phyloP scores from a whole-genome alignment of 2,329 filamentous ascomycete genomes.

The Colletotrichum liaoningense region DNA sequence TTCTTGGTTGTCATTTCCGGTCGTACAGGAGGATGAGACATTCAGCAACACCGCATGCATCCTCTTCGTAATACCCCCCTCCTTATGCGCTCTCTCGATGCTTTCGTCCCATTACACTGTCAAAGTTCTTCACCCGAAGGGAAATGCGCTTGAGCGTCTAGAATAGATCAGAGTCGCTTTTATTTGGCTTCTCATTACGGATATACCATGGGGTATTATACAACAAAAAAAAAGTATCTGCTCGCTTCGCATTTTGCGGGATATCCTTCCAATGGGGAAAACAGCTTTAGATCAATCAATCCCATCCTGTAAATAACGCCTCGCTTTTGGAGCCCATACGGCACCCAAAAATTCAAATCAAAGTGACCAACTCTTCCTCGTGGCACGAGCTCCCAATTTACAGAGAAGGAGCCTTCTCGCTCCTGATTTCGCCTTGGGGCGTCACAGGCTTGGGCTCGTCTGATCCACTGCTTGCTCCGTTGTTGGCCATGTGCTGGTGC shows the following conservation, averaged over 20 bases:
- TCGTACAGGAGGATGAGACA: slow-evolving; percentile 20
- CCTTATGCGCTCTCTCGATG: neutral
- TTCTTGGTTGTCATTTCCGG: neutral
- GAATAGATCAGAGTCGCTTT: slow-evolving; percentile 11
- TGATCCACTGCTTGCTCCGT: slow-evolving; percentile 32
- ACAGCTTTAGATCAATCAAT: slow-evolving; percentile 12
- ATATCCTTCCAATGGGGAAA: slow-evolving; percentile 30
- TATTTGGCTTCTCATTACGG: slow-evolving; percentile 16
- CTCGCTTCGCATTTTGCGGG: slow-evolving; percentile 29
- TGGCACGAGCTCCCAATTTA: slow-evolving; percentile 1
- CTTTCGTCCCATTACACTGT: neutral
- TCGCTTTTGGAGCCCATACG: slow-evolving; percentile 17
- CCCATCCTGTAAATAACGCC: slow-evolving; percentile 33
- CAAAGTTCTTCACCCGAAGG: no score
- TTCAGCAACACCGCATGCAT: slow-evolving; percentile 8
- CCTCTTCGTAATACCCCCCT: neutral
- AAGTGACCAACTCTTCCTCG: slow-evolving; percentile 15
- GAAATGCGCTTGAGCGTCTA: no score
- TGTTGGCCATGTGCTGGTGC: slow-evolving; percentile 60
- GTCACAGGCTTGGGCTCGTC: slow-evolving; percentile 32
- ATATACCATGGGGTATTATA: slow-evolving; percentile 30
- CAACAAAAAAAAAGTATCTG: slow-evolving; percentile 22
- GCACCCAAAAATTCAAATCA: slow-evolving; percentile 16
- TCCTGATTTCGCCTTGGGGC: slow-evolving; percentile 25
- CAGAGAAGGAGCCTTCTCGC: slow-evolving; percentile 32